Conservation (phyloP, 2,329 filamentous ascomycete species). For the Colletotrichum orchidophilum region DNA sequence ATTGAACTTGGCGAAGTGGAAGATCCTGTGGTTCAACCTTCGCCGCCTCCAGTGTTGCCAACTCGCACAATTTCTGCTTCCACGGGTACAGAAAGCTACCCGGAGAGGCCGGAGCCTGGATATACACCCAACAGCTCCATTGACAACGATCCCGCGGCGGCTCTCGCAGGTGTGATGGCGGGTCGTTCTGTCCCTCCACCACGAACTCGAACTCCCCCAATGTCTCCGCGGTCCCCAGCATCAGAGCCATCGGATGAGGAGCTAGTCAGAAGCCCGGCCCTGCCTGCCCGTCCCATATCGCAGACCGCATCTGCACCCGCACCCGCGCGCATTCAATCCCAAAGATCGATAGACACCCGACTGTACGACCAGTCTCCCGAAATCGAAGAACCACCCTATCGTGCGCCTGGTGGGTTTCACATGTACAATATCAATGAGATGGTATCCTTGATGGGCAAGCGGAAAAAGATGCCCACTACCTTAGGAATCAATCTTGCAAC, state of each 20-base stretch:
- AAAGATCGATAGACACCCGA: slow-evolving; percentile 35
- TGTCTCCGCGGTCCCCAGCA: slow-evolving; percentile 37
- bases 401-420: slow-evolving; percentile 80
- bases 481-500: slow-evolving; percentile 92
- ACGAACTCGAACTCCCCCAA: slow-evolving; percentile 59
- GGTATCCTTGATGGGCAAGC: slow-evolving; percentile 95
- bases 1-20: slow-evolving; percentile 74
- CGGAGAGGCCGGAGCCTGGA: slow-evolving; percentile 24
- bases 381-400: slow-evolving; percentile 36
- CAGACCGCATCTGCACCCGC: slow-evolving; percentile 30
- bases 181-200: slow-evolving; percentile 48
- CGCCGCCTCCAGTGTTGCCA: slow-evolving; percentile 44
- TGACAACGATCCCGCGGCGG: slow-evolving; percentile 58
- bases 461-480: slow-evolving; percentile 98
- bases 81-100: slow-evolving; percentile 2
- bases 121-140: slow-evolving; percentile 37
- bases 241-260: slow-evolving; percentile 44
- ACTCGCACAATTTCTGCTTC: slow-evolving; percentile 30
- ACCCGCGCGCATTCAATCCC: slow-evolving; percentile 33
- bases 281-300: slow-evolving; percentile 46
- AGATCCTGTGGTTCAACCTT: slow-evolving; percentile 45
- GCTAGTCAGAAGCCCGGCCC: slow-evolving; percentile 46
- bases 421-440: slow-evolving; percentile 98
- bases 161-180: slow-evolving; percentile 66
- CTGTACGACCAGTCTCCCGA: slow-evolving; percentile 38